phyloP scores from a whole-genome alignment of 495 filamentous ascomycete species.

The Emericellopsis terricola region DNA sequence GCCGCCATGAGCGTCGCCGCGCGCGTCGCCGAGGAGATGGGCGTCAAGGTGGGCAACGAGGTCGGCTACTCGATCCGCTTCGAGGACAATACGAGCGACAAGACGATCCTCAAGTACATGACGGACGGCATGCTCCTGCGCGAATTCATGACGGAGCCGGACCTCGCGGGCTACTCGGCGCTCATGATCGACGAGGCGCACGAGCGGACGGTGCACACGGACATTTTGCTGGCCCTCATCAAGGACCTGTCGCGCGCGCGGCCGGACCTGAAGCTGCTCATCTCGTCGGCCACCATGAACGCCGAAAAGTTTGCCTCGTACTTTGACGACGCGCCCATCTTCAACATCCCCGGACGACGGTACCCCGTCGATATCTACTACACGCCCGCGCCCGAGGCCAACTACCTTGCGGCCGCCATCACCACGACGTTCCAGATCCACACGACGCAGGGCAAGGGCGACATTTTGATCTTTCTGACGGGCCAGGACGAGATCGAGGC shows the following conservation, averaged over 20 bases:
- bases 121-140: slow-evolving; percentile 93
- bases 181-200: slow-evolving; percentile 98
- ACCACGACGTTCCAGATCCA: slow-evolving; percentile 96
- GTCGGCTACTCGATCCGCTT: slow-evolving; percentile 95
- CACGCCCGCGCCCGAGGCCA: slow-evolving; percentile 80
- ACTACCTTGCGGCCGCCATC: slow-evolving; percentile 81
- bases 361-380: slow-evolving; percentile 91
- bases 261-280: slow-evolving; percentile 79
- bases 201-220: slow-evolving; percentile 80
- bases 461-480: slow-evolving; percentile 81
- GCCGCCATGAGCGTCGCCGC: slow-evolving; percentile 92
- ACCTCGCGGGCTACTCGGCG: slow-evolving; percentile 66
- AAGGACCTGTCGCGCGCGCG: slow-evolving; percentile 81
- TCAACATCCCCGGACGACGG: slow-evolving; percentile 82
- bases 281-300: slow-evolving; percentile 91
- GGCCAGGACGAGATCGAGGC: slow-evolving; percentile 85
- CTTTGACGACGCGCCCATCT: slow-evolving; percentile 89
- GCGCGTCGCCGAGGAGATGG: slow-evolving; percentile 89
- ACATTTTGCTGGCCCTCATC: slow-evolving; percentile 77
- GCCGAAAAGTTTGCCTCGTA: slow-evolving; percentile 85
- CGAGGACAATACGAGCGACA: slow-evolving; percentile 83
- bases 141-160: slow-evolving; percentile 82
- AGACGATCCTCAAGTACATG: slow-evolving; percentile 93
- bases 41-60: slow-evolving; percentile 75
- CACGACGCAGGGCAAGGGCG: slow-evolving; percentile 66